Conservation (phyloP, 305 asterid genomes). For the Fraxinus platypoda region DNA sequence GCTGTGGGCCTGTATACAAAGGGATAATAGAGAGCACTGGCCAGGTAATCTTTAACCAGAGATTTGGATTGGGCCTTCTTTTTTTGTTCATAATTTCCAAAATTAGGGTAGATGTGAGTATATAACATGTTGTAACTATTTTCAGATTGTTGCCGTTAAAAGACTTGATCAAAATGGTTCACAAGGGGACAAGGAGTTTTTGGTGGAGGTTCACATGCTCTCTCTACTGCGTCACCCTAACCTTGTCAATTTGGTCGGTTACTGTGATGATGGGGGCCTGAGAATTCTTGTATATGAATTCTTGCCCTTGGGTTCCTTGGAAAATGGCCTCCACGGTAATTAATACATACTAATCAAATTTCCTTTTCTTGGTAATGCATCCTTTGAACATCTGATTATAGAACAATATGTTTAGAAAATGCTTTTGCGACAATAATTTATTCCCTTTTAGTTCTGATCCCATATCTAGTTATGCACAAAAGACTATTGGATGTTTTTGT, state of each 20-base stretch:
- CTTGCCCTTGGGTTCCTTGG: conserved; percentile 44
- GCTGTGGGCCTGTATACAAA: conserved; percentile 43
- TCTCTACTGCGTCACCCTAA: conserved; percentile 41
- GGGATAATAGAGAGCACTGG: conserved; percentile 31
- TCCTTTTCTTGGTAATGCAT: background rate
- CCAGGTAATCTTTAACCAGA: conserved; percentile 27
- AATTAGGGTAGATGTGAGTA: background rate
- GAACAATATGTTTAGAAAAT: background rate
- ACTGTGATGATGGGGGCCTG: conserved; percentile 38
- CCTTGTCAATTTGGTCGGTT: conserved; percentile 44
- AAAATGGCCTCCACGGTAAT: conserved; percentile 40
- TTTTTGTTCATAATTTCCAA: background rate
- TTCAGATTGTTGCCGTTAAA: conserved; percentile 43
- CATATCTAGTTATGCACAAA: background rate
- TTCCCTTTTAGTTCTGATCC: background rate
- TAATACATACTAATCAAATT: background rate
- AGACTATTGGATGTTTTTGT: background rate
- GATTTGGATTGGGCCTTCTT: too few species aligned
- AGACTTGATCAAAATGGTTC: conserved; percentile 31
- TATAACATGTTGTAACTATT: background rate
- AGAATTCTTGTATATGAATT: conserved; percentile 41
- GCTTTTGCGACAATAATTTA: background rate
- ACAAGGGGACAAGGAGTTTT: conserved; percentile 45
- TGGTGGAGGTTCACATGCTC: conserved; percentile 43
- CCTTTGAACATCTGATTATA: background rate